These are phyloP conservation scores for Boechera retrofracta DNA, from an alignment of 345 rosid genomes.

Conservation along the genomic window DNA sequence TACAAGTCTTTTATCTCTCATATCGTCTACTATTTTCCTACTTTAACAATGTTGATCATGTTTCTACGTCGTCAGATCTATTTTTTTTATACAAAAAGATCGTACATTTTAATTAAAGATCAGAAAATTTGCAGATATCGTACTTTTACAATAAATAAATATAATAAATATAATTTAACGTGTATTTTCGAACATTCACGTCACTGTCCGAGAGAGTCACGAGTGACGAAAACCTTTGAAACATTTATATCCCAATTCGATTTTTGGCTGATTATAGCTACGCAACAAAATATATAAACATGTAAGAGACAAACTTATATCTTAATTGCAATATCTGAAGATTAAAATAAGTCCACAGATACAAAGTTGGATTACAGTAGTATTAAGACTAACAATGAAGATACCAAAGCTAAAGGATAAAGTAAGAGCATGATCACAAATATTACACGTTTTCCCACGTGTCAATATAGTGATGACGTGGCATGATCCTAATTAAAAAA, in stretches of 20 bases:
- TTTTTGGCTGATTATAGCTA: slow-evolving; percentile 3
- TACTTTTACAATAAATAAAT: background rate
- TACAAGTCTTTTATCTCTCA: background rate
- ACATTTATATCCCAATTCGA: slow-evolving; percentile 7
- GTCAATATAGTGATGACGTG: slow-evolving; percentile 17
- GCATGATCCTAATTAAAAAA: background rate
- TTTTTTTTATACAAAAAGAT: background rate
- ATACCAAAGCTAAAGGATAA: background rate
- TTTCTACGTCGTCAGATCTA: background rate
- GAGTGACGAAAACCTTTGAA: background rate
- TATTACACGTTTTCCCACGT: slow-evolving; percentile 20
- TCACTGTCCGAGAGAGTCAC: slow-evolving; percentile 14
- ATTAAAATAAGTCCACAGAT: background rate
- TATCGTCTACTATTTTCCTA: background rate
- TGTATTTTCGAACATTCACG: background rate
- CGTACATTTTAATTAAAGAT: background rate
- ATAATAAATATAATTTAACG: background rate
- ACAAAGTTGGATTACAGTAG: slow-evolving; percentile 4
- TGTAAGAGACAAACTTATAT: background rate
- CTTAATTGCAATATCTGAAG: background rate
- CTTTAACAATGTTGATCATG: background rate
- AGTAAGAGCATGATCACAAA: slow-evolving; percentile 2
- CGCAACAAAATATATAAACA: slow-evolving; percentile 11
- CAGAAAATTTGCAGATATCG: background rate
- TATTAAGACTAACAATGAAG: background rate